Percentiles rank a stretch among this genome's conserved stretches.
phyloP scores from a whole-genome alignment of 1,284 basidiomycete genomes.

The Anthracocystis panici-leucophaei region DNA sequence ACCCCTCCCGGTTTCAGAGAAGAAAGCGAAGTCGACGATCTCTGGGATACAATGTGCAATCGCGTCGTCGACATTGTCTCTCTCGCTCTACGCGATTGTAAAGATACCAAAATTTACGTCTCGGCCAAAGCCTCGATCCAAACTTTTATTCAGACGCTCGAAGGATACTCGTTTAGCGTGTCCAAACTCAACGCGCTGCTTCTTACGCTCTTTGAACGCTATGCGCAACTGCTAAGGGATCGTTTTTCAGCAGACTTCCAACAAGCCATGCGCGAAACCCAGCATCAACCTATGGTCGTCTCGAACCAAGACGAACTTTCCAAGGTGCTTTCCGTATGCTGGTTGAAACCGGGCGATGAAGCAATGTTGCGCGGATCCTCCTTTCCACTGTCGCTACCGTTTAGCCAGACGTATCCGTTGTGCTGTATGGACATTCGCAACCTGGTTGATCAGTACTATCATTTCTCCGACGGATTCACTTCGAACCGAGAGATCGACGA shows the following conservation, averaged over 20 bases:
- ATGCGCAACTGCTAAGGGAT: conserved; percentile 83
- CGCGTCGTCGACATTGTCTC: conserved; percentile 83
- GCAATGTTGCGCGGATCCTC: conserved; percentile 56
- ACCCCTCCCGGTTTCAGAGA: conserved; percentile 82
- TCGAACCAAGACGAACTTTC: conserved; percentile 80
- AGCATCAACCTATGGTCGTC: conserved; percentile 90
- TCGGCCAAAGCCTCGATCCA: conserved; percentile 86
- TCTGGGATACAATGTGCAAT: conserved; percentile 91
- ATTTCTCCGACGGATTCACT: conserved; percentile 92
- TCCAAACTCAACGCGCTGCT: conserved; percentile 85
- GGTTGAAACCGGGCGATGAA: conserved; percentile 76
- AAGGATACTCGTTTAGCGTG: conserved; percentile 84
- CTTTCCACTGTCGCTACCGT: conserved; percentile 85
- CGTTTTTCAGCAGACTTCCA: conserved; percentile 80
- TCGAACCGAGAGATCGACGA: conserved; percentile 88
- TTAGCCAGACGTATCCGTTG: conserved; percentile 93
- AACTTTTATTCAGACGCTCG: conserved; percentile 90
- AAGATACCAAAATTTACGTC: conserved; percentile 85
- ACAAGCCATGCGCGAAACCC: conserved; percentile 80
- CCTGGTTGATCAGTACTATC: conserved; percentile 95
- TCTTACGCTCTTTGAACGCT: conserved; percentile 88
- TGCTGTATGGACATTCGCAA: conserved; percentile 95
- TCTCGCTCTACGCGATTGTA: conserved; percentile 79
- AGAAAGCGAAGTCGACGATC: conserved; percentile 89
- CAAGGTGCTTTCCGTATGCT: conserved; percentile 84